Evolutionary conservation across 2,329 filamentous ascomycete genomes (phyloP).

Genomic region (Kalmusia sp.): DNA sequence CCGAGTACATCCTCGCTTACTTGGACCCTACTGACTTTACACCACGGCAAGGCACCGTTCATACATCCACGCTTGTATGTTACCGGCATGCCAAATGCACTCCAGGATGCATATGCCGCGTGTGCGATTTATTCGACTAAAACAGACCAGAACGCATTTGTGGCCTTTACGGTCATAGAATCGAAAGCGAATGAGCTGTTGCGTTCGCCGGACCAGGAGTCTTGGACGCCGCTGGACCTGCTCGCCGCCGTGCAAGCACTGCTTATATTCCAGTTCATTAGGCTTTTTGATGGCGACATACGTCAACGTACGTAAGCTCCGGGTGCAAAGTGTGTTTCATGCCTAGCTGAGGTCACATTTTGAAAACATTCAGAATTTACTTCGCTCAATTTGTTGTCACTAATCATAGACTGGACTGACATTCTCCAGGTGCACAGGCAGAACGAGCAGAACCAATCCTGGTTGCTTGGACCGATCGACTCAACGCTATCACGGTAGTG

Average conservation of each 20-base stretch:
- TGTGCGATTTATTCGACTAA: conserved; percentile 21
- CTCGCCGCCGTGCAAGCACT: conserved; percentile 30
- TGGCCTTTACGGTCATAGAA: conserved; percentile 19
- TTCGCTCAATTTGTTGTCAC: not conserved
- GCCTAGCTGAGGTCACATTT: not conserved
- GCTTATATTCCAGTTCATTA: conserved; percentile 35
- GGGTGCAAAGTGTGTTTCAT: not conserved
- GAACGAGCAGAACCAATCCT: conserved; percentile 29
- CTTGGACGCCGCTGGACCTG: conserved; percentile 12
- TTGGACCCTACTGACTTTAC: too few relatives aligned
- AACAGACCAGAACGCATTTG: conserved; percentile 10
- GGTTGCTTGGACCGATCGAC: conserved; percentile 25
- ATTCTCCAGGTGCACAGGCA: conserved; percentile 18
- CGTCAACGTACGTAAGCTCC: conserved; percentile 15
- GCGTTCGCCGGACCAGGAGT: conserved; percentile 7
- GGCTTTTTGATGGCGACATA: conserved; percentile 35
- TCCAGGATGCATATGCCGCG: conserved; percentile 23
- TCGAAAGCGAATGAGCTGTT: conserved; percentile 17
- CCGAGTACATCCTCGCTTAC: too few relatives aligned
- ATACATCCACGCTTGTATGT: conserved; percentile 20
- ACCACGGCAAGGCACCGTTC: conserved; percentile 22
- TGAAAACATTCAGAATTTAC: too few relatives aligned
- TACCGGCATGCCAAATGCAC: conserved; percentile 8
- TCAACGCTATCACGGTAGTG: conserved; percentile 16
- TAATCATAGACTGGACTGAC: not conserved